These are phyloP conservation scores for Trypanosoma mega DNA, from an alignment of 208 protist species.

Conservation along the genomic window DNA sequence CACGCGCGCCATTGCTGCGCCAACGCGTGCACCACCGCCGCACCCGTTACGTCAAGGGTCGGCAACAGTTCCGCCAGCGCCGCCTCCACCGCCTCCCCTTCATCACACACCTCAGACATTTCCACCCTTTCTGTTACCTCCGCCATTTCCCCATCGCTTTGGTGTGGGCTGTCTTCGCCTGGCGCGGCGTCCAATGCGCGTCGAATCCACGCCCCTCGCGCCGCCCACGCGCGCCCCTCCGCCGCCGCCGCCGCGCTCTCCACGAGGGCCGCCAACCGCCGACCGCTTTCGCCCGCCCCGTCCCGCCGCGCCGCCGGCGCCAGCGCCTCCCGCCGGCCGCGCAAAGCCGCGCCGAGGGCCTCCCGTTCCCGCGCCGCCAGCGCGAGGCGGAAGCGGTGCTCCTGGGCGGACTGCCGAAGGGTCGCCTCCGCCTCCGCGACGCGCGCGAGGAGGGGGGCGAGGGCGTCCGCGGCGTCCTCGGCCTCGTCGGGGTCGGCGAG, in stretches of 20 bases:
- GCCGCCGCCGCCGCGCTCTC: too few species aligned
- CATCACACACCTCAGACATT: background rate
- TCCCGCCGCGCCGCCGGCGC: too few species aligned
- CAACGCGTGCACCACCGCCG: conserved; percentile 1
- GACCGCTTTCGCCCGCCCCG: too few species aligned
- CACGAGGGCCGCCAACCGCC: background rate
- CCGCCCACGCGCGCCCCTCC: too few species aligned
- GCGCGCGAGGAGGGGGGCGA: conserved; percentile 34
- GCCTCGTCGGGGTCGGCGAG: conserved; percentile 25
- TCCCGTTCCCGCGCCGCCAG: conserved; percentile 37
- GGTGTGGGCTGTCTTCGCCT: too few species aligned
- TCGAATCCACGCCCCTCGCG: too few species aligned
- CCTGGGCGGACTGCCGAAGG: conserved; percentile 14
- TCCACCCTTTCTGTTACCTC: background rate
- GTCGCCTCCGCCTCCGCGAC: conserved; percentile 46
- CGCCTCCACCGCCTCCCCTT: conserved; percentile 7
- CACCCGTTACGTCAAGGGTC: background rate
- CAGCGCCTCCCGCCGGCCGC: background rate
- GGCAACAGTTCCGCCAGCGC: conserved; percentile 9
- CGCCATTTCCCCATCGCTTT: background rate
- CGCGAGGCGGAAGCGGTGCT: conserved; percentile 35
- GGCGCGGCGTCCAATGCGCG: too few species aligned
- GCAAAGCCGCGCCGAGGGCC: conserved; percentile 25
- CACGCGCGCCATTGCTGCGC: conserved; percentile 1
- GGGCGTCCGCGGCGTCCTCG: conserved; percentile 25